phyloP scores from a whole-genome alignment of 306 rosid genomes.

The Medicago ruthenica region DNA sequence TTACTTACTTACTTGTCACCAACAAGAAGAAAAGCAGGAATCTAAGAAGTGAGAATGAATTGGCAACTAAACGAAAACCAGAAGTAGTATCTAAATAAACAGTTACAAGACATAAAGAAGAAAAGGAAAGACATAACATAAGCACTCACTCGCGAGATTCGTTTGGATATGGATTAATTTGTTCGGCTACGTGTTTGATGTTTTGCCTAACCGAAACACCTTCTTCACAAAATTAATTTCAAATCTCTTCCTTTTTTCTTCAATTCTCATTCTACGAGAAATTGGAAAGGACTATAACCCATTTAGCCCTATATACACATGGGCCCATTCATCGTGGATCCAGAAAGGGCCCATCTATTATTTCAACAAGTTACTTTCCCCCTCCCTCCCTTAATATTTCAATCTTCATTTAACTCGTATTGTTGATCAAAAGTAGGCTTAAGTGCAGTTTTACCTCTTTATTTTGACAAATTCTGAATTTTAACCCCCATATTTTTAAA shows the following conservation, averaged over 20 bases:
- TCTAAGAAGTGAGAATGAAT: slow-evolving; percentile 2
- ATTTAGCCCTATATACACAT: background rate
- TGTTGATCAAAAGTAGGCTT: too few relatives aligned
- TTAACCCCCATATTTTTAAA: too few relatives aligned
- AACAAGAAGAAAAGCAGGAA: background rate
- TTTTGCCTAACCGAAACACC: slow-evolving; percentile 27
- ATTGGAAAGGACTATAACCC: slow-evolving; percentile 6
- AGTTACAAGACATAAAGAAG: slow-evolving; percentile 24
- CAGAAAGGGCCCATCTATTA: background rate
- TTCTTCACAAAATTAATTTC: background rate
- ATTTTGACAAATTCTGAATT: too few relatives aligned
- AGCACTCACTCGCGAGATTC: slow-evolving; percentile 32
- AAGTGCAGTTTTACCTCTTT: too few relatives aligned
- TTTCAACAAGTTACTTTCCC: too few relatives aligned
- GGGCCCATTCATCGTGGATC: background rate
- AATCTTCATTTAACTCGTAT: too few relatives aligned
- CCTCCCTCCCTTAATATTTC: too few relatives aligned
- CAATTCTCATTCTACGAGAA: background rate
- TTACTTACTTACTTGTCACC: too few relatives aligned
- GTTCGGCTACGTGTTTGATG: slow-evolving; percentile 41
- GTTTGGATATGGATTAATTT: background rate
- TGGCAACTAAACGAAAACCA: background rate
- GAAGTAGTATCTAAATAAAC: background rate
- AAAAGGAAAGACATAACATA: slow-evolving; percentile 2
- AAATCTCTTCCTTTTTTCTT: background rate